phyloP scores from a whole-genome alignment of 345 rosid genomes.

The Citrus inodora region DNA sequence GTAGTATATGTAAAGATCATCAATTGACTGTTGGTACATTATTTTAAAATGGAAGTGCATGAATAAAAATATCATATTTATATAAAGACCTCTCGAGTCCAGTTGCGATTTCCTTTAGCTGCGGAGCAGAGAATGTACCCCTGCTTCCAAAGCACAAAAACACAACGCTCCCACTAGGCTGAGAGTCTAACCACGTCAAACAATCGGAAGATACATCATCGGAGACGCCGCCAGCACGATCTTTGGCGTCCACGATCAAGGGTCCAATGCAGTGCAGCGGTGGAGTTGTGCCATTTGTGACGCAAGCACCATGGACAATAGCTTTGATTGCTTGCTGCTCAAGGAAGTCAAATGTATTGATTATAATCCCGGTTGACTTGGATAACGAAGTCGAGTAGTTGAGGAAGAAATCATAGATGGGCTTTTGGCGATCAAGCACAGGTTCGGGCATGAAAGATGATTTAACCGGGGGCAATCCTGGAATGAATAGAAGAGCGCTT shows the following conservation, averaged over 20 bases:
- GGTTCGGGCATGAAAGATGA: slow-evolving; percentile 28
- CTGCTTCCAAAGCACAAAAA: slow-evolving; percentile 24
- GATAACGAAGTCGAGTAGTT: neutral
- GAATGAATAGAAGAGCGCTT: slow-evolving; percentile 15
- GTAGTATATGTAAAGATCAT: no score
- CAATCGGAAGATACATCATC: neutral
- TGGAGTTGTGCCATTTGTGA: slow-evolving; percentile 7
- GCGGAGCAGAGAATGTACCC: slow-evolving; percentile 6
- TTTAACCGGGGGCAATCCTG: slow-evolving; percentile 29
- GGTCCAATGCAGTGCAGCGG: slow-evolving; percentile 32
- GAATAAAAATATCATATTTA: neutral
- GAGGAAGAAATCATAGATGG: slow-evolving; percentile 12
- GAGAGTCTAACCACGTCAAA: slow-evolving; percentile 23
- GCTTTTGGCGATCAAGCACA: slow-evolving; percentile 19
- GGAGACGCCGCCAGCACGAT: neutral
- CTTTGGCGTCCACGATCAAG: slow-evolving; percentile 16
- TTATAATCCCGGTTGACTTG: slow-evolving; percentile 16
- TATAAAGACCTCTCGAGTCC: slow-evolving; percentile 14
- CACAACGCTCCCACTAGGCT: slow-evolving; percentile 24
- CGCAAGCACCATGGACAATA: slow-evolving; percentile 14
- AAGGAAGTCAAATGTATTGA: slow-evolving; percentile 29
- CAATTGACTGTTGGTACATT: no score
- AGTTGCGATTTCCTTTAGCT: slow-evolving; percentile 17
- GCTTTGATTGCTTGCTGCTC: slow-evolving; percentile 28
- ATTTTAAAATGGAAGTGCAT: neutral